Conservation (phyloP, 352 stramenopile species). For the Hyaloperonospora arabidopsidis region DNA sequence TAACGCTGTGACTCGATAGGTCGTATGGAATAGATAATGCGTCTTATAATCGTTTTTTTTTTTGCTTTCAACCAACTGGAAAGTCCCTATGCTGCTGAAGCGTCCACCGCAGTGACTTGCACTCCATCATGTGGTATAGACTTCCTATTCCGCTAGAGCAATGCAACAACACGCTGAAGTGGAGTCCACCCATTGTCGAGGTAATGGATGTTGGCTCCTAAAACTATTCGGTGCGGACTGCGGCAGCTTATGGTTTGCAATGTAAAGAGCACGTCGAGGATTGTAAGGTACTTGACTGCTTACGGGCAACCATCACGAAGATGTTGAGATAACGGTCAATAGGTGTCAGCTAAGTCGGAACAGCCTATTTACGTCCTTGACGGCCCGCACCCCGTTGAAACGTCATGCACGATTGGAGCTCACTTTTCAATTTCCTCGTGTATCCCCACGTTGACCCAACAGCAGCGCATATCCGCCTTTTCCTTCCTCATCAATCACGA, state of each 20-base stretch:
- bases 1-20: too few relatives aligned
- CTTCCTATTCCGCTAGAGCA: constrained; percentile 9
- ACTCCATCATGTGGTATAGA: background rate
- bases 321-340: constrained; percentile 17
- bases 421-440: constrained; percentile 10
- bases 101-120: too few relatives aligned
- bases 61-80: constrained; percentile 17
- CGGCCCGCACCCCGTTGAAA: too few relatives aligned
- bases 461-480: too few relatives aligned
- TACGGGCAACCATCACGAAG: constrained; percentile 8
- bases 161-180: constrained; percentile 14
- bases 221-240: too few relatives aligned
- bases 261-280: background rate
- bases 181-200: too few relatives aligned
- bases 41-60: constrained; percentile 9
- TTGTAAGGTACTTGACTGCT: constrained; percentile 1
- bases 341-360: constrained; percentile 19
- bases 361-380: background rate
- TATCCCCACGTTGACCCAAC: too few relatives aligned
- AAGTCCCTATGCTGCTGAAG: background rate
- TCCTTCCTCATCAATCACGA: background rate
- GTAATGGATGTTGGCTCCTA: too few relatives aligned
- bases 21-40: too few relatives aligned
- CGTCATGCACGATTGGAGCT: constrained; percentile 1
- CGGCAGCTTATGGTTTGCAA: constrained; percentile 10